Evolutionary conservation across 2,329 filamentous ascomycete species (phyloP), one percentile per base, ranked within the genome.

Genomic region (Xylariales sp.): DNA sequence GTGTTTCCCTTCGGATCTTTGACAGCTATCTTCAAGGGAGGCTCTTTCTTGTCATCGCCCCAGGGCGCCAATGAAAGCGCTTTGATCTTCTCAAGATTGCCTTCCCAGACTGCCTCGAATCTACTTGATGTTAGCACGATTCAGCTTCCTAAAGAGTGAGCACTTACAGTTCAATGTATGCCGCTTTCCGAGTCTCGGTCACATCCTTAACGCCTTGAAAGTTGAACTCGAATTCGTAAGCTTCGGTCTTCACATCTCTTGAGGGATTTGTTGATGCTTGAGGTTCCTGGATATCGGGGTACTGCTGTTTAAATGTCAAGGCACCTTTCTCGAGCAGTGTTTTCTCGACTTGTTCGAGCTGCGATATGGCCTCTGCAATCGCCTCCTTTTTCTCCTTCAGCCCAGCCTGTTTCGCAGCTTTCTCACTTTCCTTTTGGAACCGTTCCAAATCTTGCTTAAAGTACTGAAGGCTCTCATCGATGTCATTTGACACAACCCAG

Each of bases 71-170:
- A 62, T 1, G 82, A 85, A 27, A 86, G 65, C 11, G 64, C 59
- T 54, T 85, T 86, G 59, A 91, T 78, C 3, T 67, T 78, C 1
- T 77, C 68, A 1, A 84, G 49, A 50, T 93, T 77, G n/a, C 82
- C 84, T 4, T 53, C 52, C 85, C 85, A 93, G 4, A 79, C 79
- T 25, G 86, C 86, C 54, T 91, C 80, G 57, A 86, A 86, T 6
- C 76, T 79, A 42, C 5, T n/a, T 9, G 5, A 8, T 15, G 45
- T 64, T 22, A 40, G 27, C 7, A 3, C 10, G 8, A 2, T 32
- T 14, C 11, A 10, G 1, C 4, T 8, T 1, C 8, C 3, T 3
- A 14, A 25, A 7, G n/a, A 33, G 6, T 4, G 12, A 15, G 10
- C 3, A 68, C 76, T 70, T 63, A 82, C 66, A 91, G 60, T 47